Percentiles rank a stretch among this genome's conserved stretches.
These are phyloP conservation scores for Parascedosporium putredinis DNA, from an alignment of 2,329 filamentous ascomycete genomes.

Conservation along the genomic window DNA sequence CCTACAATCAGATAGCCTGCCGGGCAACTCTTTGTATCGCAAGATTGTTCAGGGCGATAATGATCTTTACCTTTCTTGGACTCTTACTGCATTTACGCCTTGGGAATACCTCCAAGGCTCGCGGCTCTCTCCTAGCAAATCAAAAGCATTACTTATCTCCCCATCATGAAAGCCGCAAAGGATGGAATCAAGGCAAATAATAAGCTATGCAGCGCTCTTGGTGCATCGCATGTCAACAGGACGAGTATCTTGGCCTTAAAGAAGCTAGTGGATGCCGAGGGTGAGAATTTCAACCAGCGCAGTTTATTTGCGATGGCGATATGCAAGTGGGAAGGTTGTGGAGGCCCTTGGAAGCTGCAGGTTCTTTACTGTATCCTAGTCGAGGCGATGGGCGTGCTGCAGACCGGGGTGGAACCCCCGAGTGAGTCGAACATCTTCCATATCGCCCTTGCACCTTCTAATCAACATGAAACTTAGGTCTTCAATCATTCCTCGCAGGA, in stretches of 20 bases:
- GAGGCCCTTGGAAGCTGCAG: constrained; percentile 59
- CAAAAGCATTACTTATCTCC: constrained; percentile 26
- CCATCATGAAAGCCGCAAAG: constrained; percentile 53
- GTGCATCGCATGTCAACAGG: constrained; percentile 52
- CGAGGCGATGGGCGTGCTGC: constrained; percentile 40
- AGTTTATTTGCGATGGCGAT: constrained; percentile 66
- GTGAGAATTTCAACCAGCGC: constrained; percentile 36
- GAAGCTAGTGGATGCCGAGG: constrained; percentile 36
- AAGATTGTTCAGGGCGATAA: constrained; percentile 52
- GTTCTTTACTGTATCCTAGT: constrained; percentile 57
- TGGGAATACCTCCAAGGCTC: constrained; percentile 48
- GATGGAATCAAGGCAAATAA: constrained; percentile 76
- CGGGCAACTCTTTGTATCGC: constrained; percentile 36
- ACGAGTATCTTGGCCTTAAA: constrained; percentile 54
- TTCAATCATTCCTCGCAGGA: constrained; percentile 32
- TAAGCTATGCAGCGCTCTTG: constrained; percentile 59
- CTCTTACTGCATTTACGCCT: constrained; percentile 62
- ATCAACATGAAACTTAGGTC: constrained; percentile 21
- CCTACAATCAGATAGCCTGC: constrained; percentile 30
- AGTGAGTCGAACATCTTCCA: not conserved
- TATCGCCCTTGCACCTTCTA: not conserved
- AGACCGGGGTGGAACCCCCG: constrained; percentile 29
- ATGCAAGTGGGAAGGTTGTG: constrained; percentile 54
- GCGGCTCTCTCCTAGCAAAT: constrained; percentile 34
- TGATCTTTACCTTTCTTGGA: constrained; percentile 65